phyloP scores from a whole-genome alignment of 2,329 filamentous ascomycete genomes.

The Reticulascus tulasneorum region DNA sequence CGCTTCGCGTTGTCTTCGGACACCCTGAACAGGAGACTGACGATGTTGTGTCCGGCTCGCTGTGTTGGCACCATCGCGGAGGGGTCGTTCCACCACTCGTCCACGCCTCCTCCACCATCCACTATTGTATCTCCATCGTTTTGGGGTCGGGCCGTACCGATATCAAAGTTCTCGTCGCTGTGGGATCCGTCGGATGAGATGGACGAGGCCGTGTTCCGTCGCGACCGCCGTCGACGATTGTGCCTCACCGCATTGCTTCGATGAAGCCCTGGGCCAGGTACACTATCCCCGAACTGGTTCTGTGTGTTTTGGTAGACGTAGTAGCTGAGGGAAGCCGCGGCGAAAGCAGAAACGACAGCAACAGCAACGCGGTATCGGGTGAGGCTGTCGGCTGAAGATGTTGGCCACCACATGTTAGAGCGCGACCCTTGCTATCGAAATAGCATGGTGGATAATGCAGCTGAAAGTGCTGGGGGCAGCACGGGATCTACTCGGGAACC shows the following conservation, averaged over 20 bases:
- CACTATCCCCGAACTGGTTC: slow-evolving; percentile 10
- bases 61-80: slow-evolving; percentile 35
- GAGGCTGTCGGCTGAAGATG: slow-evolving; percentile 49
- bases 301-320: slow-evolving; percentile 44
- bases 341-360: slow-evolving; percentile 50
- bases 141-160: slow-evolving; percentile 21
- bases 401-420: slow-evolving; percentile 41
- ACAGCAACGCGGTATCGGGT: slow-evolving; percentile 53
- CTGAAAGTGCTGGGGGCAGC: too few species aligned
- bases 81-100: slow-evolving; percentile 51
- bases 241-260: slow-evolving; percentile 66
- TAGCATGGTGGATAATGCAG: slow-evolving; percentile 13
- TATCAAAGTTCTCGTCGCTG: slow-evolving; percentile 40
- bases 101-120: slow-evolving; percentile 33
- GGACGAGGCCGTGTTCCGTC: slow-evolving; percentile 33
- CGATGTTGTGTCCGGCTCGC: slow-evolving; percentile 70
- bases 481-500: too few species aligned
- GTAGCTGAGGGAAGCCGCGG: slow-evolving; percentile 55
- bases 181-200: slow-evolving; percentile 37
- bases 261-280: slow-evolving; percentile 42
- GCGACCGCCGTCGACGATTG: slow-evolving; percentile 30
- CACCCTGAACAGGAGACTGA: slow-evolving; percentile 83
- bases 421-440: slow-evolving; percentile 8
- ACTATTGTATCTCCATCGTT: slow-evolving; percentile 35
- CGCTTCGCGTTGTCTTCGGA: slow-evolving; percentile 87